Evolutionary conservation across 148 eudicot species (phyloP), one percentile per base, ranked within the genome.

Genomic region (Silene conica): DNA sequence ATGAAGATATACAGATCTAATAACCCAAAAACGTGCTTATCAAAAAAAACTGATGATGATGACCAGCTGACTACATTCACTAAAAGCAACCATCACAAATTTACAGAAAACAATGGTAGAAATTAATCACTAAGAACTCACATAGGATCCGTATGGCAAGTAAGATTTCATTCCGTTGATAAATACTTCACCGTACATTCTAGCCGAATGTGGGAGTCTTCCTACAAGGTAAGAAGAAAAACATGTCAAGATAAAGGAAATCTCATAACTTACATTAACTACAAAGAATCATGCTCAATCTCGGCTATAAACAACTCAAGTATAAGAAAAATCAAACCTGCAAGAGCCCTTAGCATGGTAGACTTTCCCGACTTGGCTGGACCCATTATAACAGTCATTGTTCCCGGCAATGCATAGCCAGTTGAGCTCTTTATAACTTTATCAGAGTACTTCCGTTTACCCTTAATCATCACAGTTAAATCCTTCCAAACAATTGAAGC

Each of bases 341-440:
- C 90, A 82, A 95, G 97, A 82, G 99, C 93, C 76, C 90, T 83
- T 28, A 95, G 86, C 71, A 95, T 81, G 8, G 97, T 92, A 23
- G 99, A 92, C 87, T 95, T 95, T 71, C 99, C 97, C 0, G 99
- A 95, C 83, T 92, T 95, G 76, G 97, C 96, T 45, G 99, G 99
- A 61, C 99, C 99, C 99, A 95, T 95, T 67, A 95, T 95, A 48
- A 92, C 99, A 0, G 99, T 95, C 90, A 95, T 92, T 26, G 92
- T 92, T 41, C 99, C 97, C 0, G 96, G 99, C 73, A 95, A 80
- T 20, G 97, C 99, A 84, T 87, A 92, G 9, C 99, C 99, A 74
- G 88, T 87, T 16, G 96, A 95, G 77, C 97, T 95, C 84, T 95
- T 95, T 41, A 95, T 75, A 63, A 92, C 93, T 85, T 83, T 89